Percentiles rank a stretch among this genome's conserved stretches.
Conservation (phyloP, 257 asterid genomes). For the Thymus mandschuricus region DNA sequence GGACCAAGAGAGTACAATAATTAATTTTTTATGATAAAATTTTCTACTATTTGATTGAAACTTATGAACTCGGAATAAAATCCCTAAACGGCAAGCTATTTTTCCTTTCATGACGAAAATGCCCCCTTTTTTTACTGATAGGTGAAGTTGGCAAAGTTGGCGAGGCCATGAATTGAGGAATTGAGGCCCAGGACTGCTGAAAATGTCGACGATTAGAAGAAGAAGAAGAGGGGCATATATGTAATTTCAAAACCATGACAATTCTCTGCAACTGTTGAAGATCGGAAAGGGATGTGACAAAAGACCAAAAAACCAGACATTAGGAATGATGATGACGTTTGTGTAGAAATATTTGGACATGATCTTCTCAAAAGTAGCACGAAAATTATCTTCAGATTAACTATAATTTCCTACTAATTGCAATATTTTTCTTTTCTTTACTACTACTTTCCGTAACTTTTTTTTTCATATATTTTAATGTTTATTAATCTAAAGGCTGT, state of each 20-base stretch:
- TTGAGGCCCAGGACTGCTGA: no score
- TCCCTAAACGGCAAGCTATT: slow-evolving; percentile 23
- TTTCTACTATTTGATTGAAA: no score
- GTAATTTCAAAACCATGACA: slow-evolving; percentile 32
- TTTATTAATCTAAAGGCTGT: slow-evolving; percentile 1
- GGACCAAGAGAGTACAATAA: no score
- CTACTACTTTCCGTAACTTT: slow-evolving; percentile 19
- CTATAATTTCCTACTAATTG: slow-evolving; percentile 10
- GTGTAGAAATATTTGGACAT: slow-evolving; percentile 23
- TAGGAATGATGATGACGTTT: slow-evolving; percentile 31
- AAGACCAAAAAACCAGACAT: slow-evolving; percentile 39
- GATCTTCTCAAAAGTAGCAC: slow-evolving; percentile 28
- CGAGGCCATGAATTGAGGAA: no score
- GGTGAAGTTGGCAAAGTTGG: neutral
- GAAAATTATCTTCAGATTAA: neutral
- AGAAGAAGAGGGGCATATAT: slow-evolving; percentile 17
- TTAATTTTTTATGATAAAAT: no score
- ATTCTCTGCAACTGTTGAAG: slow-evolving; percentile 15
- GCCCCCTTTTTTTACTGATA: neutral
- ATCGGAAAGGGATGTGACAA: slow-evolving; percentile 42
- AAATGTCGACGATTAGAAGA: neutral
- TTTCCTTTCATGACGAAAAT: slow-evolving; percentile 22
- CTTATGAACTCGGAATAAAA: neutral
- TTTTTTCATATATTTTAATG: neutral
- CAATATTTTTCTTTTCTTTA: neutral